Evolutionary conservation across 371 early-diverging fungal genomes (phyloP).

Genomic region (Rhizopus stolonifer): DNA sequence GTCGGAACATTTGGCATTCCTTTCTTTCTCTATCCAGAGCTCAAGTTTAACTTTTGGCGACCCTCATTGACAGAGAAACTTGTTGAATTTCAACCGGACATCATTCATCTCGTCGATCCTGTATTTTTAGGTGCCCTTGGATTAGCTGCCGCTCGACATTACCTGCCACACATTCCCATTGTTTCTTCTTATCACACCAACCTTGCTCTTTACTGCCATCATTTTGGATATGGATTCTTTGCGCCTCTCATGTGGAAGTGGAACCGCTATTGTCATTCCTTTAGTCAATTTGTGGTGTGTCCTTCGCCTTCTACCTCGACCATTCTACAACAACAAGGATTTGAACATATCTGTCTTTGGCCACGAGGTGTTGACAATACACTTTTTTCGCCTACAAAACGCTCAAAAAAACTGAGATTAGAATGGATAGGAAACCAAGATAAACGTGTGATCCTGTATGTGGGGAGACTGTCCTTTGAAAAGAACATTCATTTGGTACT

Average conservation of each 20-base stretch:
- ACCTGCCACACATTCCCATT: slow-evolving; percentile 32
- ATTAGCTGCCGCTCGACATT: slow-evolving; percentile 20
- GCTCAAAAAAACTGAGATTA: slow-evolving; percentile 25
- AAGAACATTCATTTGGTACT: slow-evolving; percentile 46
- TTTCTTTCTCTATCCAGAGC: slow-evolving; percentile 48
- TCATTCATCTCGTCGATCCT: slow-evolving; percentile 53
- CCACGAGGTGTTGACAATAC: slow-evolving; percentile 46
- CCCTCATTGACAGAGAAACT: slow-evolving; percentile 37
- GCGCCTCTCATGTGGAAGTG: slow-evolving; percentile 48
- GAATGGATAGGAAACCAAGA: slow-evolving; percentile 31
- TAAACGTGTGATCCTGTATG: slow-evolving; percentile 41
- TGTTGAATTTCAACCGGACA: slow-evolving; percentile 43
- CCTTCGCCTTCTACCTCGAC: slow-evolving; percentile 40
- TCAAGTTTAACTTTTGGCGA: slow-evolving; percentile 49
- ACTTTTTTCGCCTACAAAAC: slow-evolving; percentile 31
- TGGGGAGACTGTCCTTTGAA: slow-evolving; percentile 48
- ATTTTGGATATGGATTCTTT: slow-evolving; percentile 46
- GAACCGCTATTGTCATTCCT: slow-evolving; percentile 48
- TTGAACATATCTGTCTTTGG: slow-evolving; percentile 38
- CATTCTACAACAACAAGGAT: slow-evolving; percentile 32
- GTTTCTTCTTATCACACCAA: slow-evolving; percentile 56
- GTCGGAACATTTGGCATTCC: slow-evolving; percentile 49
- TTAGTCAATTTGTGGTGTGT: slow-evolving; percentile 36
- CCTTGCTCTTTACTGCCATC: slow-evolving; percentile 42
- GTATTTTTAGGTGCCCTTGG: slow-evolving; percentile 46